Evolutionary conservation across 768 basidiomycete genomes (phyloP).

Genomic region (Boletus reticuloceps): DNA sequence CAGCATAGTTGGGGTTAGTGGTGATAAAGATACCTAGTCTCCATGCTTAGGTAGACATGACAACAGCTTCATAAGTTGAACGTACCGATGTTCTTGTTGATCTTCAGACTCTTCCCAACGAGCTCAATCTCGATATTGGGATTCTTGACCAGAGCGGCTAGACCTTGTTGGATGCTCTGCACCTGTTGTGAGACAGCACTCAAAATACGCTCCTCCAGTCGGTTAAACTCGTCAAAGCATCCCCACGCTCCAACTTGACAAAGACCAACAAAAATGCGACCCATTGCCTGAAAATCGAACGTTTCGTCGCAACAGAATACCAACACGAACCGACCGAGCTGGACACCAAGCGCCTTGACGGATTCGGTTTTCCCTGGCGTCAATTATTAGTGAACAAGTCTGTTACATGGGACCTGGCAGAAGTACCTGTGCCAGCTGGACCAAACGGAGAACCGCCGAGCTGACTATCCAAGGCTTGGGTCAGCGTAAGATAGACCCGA

Average conservation of each 20-base stretch:
- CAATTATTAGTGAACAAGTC: slow-evolving; percentile 1
- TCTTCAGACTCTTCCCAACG: slow-evolving; percentile 89
- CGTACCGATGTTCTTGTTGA: slow-evolving; percentile 90
- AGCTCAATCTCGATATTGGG: slow-evolving; percentile 91
- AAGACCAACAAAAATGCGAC: slow-evolving; percentile 96
- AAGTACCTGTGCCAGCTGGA: slow-evolving; percentile 90
- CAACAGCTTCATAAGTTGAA: neutral
- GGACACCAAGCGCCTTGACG: slow-evolving; percentile 96
- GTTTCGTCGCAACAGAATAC: slow-evolving; percentile 99
- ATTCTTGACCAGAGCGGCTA: slow-evolving; percentile 78
- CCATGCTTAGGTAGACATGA: slow-evolving; percentile 7
- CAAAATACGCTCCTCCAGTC: slow-evolving; percentile 95
- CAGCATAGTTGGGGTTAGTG: slow-evolving; percentile 98
- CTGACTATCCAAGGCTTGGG: slow-evolving; percentile 92
- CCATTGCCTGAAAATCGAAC: slow-evolving; percentile 99
- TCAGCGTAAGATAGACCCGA: slow-evolving; percentile 92
- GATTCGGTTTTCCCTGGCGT: slow-evolving; percentile 93
- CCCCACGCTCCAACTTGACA: slow-evolving; percentile 99
- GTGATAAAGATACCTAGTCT: slow-evolving; percentile 91
- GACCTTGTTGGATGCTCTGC: slow-evolving; percentile 95
- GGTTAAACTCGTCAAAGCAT: slow-evolving; percentile 97
- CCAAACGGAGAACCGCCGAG: slow-evolving; percentile 98
- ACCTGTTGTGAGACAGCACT: slow-evolving; percentile 99
- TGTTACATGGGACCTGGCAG: neutral
- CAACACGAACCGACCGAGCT: slow-evolving; percentile 96